Evolutionary conservation across 352 stramenopile species (phyloP).

Genomic region (Phytophthora podocarpi): DNA sequence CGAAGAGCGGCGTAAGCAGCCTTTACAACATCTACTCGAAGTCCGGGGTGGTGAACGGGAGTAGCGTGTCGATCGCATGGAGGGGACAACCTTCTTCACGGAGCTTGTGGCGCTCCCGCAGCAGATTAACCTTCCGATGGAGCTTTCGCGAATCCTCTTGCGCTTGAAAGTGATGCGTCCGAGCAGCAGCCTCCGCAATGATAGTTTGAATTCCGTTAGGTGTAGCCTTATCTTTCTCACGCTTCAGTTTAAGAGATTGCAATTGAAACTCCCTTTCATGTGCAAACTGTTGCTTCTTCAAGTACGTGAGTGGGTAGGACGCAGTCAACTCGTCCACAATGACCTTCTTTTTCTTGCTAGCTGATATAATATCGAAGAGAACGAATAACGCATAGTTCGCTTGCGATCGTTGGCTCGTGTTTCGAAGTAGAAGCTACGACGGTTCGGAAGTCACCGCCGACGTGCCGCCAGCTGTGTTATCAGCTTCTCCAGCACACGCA

Average conservation of each 20-base stretch:
- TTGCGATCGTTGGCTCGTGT: not conserved
- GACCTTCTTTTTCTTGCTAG: not conserved
- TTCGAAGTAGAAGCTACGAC: not conserved
- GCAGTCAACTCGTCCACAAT: not conserved
- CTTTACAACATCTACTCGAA: slow-evolving; percentile 21
- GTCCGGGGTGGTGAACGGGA: not conserved
- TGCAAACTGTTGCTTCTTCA: slow-evolving; percentile 5
- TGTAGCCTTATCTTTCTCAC: not conserved
- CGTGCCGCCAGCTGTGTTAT: no score
- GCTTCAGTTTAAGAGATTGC: not conserved
- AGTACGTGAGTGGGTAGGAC: not conserved
- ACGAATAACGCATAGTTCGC: not conserved
- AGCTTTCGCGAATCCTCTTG: not conserved
- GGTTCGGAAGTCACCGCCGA: no score
- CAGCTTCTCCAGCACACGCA: not conserved
- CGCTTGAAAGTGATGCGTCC: not conserved
- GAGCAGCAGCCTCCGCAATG: not conserved
- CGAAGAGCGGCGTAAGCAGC: slow-evolving; percentile 6
- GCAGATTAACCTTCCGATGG: not conserved
- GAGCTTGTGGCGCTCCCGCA: slow-evolving; percentile 12
- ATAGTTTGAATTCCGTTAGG: not conserved
- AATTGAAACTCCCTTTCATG: slow-evolving; percentile 12
- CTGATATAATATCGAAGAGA: not conserved
- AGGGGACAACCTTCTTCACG: slow-evolving; percentile 3
- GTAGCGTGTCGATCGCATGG: not conserved